Evolutionary conservation across 2,329 filamentous ascomycete genomes (phyloP), one percentile per base, ranked within the genome.

Genomic region (Ploettnerulaceae sp.): DNA sequence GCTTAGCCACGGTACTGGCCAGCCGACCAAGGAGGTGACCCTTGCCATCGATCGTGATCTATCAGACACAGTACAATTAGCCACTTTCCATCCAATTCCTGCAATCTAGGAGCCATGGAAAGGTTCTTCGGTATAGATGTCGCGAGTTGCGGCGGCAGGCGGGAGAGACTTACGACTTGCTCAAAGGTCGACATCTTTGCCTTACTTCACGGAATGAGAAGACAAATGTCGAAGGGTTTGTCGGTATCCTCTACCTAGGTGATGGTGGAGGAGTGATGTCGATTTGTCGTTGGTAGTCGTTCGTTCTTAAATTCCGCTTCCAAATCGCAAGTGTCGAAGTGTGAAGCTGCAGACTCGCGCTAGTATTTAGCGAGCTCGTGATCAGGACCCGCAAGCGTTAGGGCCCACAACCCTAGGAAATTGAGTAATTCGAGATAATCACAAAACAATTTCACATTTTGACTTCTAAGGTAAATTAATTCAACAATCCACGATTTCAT

Each of bases 41-140:
- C 85, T 98, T 98, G 88, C 90, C 93, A 84, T 98, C 93, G 72
- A 98, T 95, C 79, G 96, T 87, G 79, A 96, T 84, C 89, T 95
- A 58, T 61, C 50, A 56, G 26, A 62, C 46, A 53, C 35, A 51
- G 53, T 59, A 60, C 65, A 59, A 69, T 71, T 51, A 61, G 58
- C 56, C 45, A 51, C 24, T 45, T 34, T 21, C 49, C 37, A 20
- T 49, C 38, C 47, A 50, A 45, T 26, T 41, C 25, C 39, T 25
- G n/a, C 15, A n/a, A 26, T 17, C 39, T 29, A 33, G 14, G 14
- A 15, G 32, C 32, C 18, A 33, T 8, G 29, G 20, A 46, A 43
- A 42, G 18, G 21, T 36, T 37, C 28, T 35, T 34, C 37, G 24
- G 7, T 6, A 31, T 32, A 28, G 14, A 35, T 9, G 9, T 15